A percentile compares a stretch with the other conserved stretches of the same genome.
phyloP scores from a whole-genome alignment of 306 rosid genomes.

The Castanea crenata region DNA sequence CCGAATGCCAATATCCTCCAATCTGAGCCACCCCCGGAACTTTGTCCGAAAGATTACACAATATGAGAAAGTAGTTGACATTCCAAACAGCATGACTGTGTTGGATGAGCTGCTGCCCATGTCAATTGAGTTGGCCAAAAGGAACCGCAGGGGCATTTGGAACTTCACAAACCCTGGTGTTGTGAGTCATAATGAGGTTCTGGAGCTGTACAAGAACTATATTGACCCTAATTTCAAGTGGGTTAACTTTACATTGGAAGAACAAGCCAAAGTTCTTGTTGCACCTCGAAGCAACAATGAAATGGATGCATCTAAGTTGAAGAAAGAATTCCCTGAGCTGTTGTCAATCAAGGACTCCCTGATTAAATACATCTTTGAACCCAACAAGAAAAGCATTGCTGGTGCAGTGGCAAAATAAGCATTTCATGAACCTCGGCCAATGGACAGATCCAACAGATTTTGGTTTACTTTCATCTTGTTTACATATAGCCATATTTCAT shows the following conservation, averaged over 20 bases:
- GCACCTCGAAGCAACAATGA: constrained; percentile 95
- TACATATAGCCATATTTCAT: too few species aligned
- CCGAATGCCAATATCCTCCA: constrained; percentile 87
- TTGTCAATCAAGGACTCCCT: constrained; percentile 80
- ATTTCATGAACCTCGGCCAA: too few species aligned
- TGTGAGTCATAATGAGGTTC: constrained; percentile 82
- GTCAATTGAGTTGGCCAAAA: constrained; percentile 83
- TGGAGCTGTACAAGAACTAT: constrained; percentile 83
- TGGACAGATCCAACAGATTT: too few species aligned
- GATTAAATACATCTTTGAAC: constrained; percentile 67
- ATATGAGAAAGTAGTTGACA: constrained; percentile 77
- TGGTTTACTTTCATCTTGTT: too few species aligned
- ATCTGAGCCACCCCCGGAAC: constrained; percentile 79
- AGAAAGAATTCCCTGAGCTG: constrained; percentile 77
- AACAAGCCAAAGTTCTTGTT: constrained; percentile 85
- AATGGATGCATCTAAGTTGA: constrained; percentile 78
- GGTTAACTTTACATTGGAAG: constrained; percentile 75
- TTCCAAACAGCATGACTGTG: constrained; percentile 91
- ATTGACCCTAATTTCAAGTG: constrained; percentile 68
- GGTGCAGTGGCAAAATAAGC: too few species aligned
- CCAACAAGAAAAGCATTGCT: constrained; percentile 49
- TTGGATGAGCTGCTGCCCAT: constrained; percentile 84
- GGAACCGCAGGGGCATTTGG: constrained; percentile 84
- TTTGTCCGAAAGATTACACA: constrained; percentile 85
- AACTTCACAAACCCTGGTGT: constrained; percentile 94